Evolutionary conservation across 2,329 filamentous ascomycete genomes (phyloP), one percentile per base, ranked within the genome.

Genomic region (Botrytis elliptica): DNA sequence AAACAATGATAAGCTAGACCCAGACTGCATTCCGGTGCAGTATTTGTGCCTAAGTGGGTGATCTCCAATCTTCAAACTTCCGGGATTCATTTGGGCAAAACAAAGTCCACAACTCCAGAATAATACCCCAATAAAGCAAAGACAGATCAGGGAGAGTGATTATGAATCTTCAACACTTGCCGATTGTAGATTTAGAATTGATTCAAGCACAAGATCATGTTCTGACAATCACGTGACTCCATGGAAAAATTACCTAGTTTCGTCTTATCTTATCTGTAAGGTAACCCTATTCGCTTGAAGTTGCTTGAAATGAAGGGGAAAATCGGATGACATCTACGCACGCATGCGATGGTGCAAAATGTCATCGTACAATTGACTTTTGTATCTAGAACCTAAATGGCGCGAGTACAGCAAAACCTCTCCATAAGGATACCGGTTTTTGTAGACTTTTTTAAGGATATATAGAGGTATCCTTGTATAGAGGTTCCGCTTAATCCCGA

Each of bases 231-330:
- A 57, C 52, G 52, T 57, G 52, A 29, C 6, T 16, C 2, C 1
- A 3, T 4, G 7, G 5, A 29, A 14, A 40, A 55, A n/a, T 1
- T 7, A n/a, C 5, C 4, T 14, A 7, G 25, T 55, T 29, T 29
- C 14, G 33, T 40, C 46, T 29, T 22, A 67, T 55, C 22, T 22
- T 22, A 67, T 67, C 25, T 16, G 12, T 38, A 38, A 29, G 18
- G 33, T 55, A 20, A 18, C 38, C 18, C 18, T 42, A 12, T 38
- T 67, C 65, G 65, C 65, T 55, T 67, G 36, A 67, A 67, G 46
- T 67, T 67, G 33, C 65, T 66, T 40, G 65, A 55, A 52, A 67
- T 67, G 65, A 67, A 67, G 65, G 65, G 65, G 33, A 40, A 38
- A 62, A n/a, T 62, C 36, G 36, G 59, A 67, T 20, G 64, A 36